Base-by-base conservation (phyloP, 2,329 filamentous ascomycete genomes). In the Pseudogymnoascus pannorum region DNA sequence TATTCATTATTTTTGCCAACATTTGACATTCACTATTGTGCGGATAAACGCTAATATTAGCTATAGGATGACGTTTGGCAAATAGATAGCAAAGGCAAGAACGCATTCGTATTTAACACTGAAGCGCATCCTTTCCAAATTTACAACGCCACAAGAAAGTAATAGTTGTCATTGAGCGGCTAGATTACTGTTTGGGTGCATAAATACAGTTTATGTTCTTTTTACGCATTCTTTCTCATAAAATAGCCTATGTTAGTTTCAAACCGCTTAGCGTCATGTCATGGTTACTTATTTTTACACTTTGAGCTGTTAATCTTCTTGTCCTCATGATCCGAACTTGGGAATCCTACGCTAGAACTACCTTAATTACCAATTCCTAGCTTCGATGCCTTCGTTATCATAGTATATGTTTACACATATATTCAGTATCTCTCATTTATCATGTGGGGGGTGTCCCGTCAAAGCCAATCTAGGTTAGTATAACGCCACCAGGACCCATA, bases 101-200 rank as follows among this genome's bases (percentile, higher is more conserved):
- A 87, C 65, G 68, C 74, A 29, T 87, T 78, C 69, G 84, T 87
- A 8, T 86, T 81, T 67, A 87, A 87, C 68, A 87, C 84, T 0
- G 85, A 87, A 72, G 85, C 83, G 26, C 85, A 87, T 75, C 85
- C 85, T 3, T 72, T 85, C 18, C 79, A 73, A 69, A 76, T 82
- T 9, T 54, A 54, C 16, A 20, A 54, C 4, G 16, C 7, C 9
- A 5, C n/a, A 54, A 54, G 26, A n/a, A 31, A 54, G 26, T 54
- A 54, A 31, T 7, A 8, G 7, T 16, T 16, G 4, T 7, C n/a
- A 18, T 31, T 14, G 8, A 12, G 48, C 48, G 4, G 16, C 24
- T 2, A 12, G 9, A 3, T 29, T 54, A 18, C 31, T 18, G n/a
- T 12, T 54, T 6, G 11, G 31, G 31, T 5, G 9, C 26, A 31